Percentiles rank a stretch among this genome's conserved stretches.
Evolutionary conservation across 2,329 filamentous ascomycete genomes (phyloP).

Genomic region (Achaetomium macrosporum): DNA sequence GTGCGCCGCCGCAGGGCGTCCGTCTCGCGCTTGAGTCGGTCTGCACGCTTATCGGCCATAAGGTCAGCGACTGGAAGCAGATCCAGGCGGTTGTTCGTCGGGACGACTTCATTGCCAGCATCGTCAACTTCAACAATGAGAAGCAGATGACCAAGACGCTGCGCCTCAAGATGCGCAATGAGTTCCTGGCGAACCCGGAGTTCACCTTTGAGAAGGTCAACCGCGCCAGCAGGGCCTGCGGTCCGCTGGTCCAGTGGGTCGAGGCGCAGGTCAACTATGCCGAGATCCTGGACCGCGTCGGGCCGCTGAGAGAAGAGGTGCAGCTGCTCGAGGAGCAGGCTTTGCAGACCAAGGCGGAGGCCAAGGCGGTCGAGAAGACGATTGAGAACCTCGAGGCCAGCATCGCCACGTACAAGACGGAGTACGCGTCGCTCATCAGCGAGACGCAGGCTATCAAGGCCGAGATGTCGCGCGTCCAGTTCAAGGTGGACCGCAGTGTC

Average conservation of each 20-base stretch:
- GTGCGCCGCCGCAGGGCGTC: conserved; percentile 83
- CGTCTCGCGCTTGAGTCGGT: conserved; percentile 93
- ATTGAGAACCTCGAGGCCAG: conserved; percentile 80
- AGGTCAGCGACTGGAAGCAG: conserved; percentile 82
- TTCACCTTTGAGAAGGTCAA: conserved; percentile 97
- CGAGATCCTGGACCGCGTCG: conserved; percentile 92
- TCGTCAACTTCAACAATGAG: conserved; percentile 95
- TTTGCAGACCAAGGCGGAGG: conserved; percentile 86
- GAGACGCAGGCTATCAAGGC: conserved; percentile 96
- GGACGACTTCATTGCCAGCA: conserved; percentile 96
- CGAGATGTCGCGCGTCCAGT: conserved; percentile 93
- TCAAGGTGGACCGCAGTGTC: conserved; percentile 96
- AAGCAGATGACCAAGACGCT: conserved; percentile 82
- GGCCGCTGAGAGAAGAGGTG: conserved; percentile 87
- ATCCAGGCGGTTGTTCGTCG: conserved; percentile 82
- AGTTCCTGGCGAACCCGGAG: conserved; percentile 86
- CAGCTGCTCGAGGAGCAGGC: conserved; percentile 80
- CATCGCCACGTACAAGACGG: conserved; percentile 90
- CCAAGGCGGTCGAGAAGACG: conserved; percentile 82
- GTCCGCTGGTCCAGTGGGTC: conserved; percentile 95
- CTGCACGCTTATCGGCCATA: conserved; percentile 88
- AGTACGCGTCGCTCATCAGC: conserved; percentile 93
- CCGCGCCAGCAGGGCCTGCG: conserved; percentile 92
- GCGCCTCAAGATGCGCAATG: conserved; percentile 82
- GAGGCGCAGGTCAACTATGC: conserved; percentile 95